Percentiles rank a stretch among this genome's conserved stretches.
These are phyloP conservation scores for Fusarium paranaense DNA, from an alignment of 2,329 filamentous ascomycete species.

Conservation along the genomic window DNA sequence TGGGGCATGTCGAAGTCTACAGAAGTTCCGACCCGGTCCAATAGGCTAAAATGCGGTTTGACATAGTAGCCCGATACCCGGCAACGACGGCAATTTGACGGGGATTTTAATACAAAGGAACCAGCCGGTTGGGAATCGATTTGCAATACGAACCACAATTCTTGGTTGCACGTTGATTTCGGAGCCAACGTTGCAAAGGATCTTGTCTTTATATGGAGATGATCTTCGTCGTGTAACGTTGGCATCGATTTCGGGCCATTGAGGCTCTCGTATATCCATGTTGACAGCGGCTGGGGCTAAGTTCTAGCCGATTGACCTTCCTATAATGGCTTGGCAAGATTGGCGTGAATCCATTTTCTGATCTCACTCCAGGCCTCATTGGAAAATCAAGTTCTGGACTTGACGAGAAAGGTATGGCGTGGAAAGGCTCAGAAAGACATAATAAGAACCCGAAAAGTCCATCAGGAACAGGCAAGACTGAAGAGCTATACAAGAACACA, in stretches of 20 bases:
- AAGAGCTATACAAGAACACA: background rate
- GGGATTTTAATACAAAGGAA: background rate
- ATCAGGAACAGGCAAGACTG: background rate
- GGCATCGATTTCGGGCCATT: background rate
- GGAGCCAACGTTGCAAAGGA: background rate
- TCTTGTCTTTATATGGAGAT: background rate
- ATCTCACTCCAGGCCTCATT: too few relatives aligned
- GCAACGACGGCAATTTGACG: background rate
- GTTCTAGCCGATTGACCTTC: background rate
- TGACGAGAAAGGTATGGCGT: background rate
- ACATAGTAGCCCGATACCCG: background rate
- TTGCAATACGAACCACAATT: background rate
- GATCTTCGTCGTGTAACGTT: background rate
- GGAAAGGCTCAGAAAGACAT: background rate
- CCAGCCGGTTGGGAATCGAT: background rate
- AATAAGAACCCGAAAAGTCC: background rate
- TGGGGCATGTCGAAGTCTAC: background rate
- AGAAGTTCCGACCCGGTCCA: background rate
- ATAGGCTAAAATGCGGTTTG: background rate
- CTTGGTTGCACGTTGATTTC: background rate
- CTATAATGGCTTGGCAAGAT: background rate
- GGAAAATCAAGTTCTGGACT: background rate
- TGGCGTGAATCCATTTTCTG: background rate
- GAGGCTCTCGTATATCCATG: background rate
- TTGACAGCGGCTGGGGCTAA: background rate